These are phyloP conservation scores for Encephalitozoon hellem DNA, from an alignment of 371 early-diverging fungal species.

Conservation along the genomic window DNA sequence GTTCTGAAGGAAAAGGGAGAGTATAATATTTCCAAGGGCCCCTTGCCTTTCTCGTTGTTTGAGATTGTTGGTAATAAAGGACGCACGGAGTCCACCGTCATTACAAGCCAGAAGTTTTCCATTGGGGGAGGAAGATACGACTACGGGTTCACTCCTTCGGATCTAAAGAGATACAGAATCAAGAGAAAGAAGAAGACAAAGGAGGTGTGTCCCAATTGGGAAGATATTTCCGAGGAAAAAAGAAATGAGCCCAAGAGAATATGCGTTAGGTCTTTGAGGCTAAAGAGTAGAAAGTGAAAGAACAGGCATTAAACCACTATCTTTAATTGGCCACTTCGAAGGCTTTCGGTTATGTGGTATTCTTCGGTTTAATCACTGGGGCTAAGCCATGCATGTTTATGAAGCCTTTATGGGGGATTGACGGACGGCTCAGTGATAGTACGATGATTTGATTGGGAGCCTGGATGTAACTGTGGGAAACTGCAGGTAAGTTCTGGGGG, in stretches of 20 bases:
- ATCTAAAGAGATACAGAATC: background rate
- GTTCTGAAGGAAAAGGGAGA: background rate
- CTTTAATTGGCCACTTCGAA: background rate
- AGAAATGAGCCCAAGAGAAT: conserved; percentile 22
- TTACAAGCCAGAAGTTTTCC: background rate
- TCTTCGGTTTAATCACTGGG: background rate
- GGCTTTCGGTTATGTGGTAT: background rate
- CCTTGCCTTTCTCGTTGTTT: background rate
- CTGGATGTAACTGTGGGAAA: background rate
- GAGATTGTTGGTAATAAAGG: background rate
- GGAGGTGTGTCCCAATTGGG: conserved; percentile 19
- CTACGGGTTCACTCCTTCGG: background rate
- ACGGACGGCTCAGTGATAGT: background rate
- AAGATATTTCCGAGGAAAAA: conserved; percentile 3
- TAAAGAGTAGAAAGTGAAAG: background rate
- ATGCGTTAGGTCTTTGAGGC: background rate
- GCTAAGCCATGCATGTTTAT: background rate
- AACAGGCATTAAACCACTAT: background rate
- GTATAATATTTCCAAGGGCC: background rate
- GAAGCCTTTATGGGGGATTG: background rate
- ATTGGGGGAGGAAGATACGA: background rate
- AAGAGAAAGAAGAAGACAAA: conserved; percentile 3
- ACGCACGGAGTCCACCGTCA: background rate
- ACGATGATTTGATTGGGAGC: background rate
- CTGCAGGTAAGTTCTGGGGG: no score